Percentiles rank a stretch among this genome's conserved stretches.
Evolutionary conservation across 2,329 filamentous ascomycete genomes (phyloP).

Genomic region (Scedosporium apiospermum): DNA sequence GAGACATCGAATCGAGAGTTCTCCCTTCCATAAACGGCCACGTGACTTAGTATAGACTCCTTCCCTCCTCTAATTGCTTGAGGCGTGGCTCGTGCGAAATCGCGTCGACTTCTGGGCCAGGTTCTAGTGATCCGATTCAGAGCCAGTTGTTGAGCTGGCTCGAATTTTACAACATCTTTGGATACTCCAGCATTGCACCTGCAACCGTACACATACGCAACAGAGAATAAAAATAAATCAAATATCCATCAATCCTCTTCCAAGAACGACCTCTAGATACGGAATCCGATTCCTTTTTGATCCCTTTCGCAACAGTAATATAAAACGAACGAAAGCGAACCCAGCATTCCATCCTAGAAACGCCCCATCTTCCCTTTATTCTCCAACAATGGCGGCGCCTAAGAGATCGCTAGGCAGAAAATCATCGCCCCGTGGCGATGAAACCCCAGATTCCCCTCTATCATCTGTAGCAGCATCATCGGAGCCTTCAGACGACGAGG

Average conservation of each 20-base stretch:
- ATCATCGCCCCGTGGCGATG: background rate
- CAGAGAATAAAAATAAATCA: background rate
- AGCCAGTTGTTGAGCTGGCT: background rate
- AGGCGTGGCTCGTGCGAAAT: constrained; percentile 1
- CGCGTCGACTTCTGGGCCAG: background rate
- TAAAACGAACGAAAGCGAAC: background rate
- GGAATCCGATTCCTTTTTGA: background rate
- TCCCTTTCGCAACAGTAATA: background rate
- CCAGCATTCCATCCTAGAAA: background rate
- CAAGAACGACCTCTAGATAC: background rate
- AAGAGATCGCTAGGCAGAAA: constrained; percentile 1
- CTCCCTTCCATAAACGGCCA: too few relatives aligned
- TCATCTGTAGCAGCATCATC: constrained; percentile 34
- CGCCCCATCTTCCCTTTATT: background rate
- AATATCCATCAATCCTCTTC: background rate
- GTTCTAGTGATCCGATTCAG: background rate
- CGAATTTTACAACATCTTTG: background rate
- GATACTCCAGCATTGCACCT: background rate
- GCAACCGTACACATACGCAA: background rate
- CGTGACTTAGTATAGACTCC: too few relatives aligned
- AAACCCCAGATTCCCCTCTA: constrained; percentile 31
- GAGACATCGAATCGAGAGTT: too few relatives aligned
- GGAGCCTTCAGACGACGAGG: constrained; percentile 36
- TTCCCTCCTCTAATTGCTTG: background rate
- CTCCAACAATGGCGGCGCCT: background rate